Evolutionary conservation across 352 stramenopile species (phyloP), one percentile per base, ranked within the genome.

Genomic region (Globisporangium middletonii): DNA sequence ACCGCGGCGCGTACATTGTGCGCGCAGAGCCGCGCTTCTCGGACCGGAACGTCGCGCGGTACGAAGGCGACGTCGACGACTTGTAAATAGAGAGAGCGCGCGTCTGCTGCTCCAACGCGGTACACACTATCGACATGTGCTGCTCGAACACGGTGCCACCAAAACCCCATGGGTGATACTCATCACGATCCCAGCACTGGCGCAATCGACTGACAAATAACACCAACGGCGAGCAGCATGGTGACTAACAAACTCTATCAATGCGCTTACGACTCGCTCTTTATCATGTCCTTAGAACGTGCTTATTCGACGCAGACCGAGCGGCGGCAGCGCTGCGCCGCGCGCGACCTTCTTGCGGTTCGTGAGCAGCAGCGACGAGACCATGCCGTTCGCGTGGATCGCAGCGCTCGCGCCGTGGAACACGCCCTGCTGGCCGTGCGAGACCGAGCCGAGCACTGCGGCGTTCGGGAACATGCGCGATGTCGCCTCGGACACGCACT

Each of bases 1-100:
- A 98, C 64, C 89, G 97, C 69, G 97, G 97, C 41, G 96, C 96
- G 8, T 94, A 97, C 70, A 98, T 99, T 54, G 88, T 95, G 57
- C 89, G 89, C 57, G 94, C 96, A 3, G 86, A 95, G 49, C 96
- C 96, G 45, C 88, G 85, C 28, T 98, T 98, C 72, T 94, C 83
- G 53, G 73, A 93, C 72, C 83, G 75, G 63, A 75, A 75, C 47
- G 81, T 92, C 54, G 83, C 79, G 30, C 79, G 82, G 41, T 94
- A 91, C 71, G 83, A 94, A 71, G 84, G 84, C 52, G 84, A 94
- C 59, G 73, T 92, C 48, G 79, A 72, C 56, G 84, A 94, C 65
- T 59, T 94, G 67, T 94, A 64, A 59, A 57, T 47, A 43, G 37
- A 52, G 11, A 42, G 4, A n/a, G n/a, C 30, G 4, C 13, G 16